Percentiles rank a stretch among this genome's conserved stretches.
These are phyloP conservation scores for Plasmodium vivax DNA, from an alignment of 169 alveolate species.

Conservation along the genomic window DNA sequence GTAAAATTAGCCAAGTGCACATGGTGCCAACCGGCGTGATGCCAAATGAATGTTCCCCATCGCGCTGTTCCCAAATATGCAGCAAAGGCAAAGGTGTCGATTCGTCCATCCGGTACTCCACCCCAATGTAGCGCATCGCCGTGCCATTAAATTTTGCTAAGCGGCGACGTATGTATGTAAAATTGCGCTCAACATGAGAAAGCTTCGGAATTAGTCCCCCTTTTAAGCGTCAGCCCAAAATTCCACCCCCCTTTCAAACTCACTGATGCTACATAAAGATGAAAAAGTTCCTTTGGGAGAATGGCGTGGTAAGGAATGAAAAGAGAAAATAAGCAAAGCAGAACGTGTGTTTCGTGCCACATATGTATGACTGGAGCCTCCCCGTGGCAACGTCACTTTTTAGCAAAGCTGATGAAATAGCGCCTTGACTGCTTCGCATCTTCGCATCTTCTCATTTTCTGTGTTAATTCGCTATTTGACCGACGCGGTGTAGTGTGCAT, in stretches of 20 bases:
- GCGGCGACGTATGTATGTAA: neutral
- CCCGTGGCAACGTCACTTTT: neutral
- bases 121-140: neutral
- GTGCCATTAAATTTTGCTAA: neutral
- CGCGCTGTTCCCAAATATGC: neutral
- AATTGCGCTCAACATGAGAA: neutral
- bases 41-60: neutral
- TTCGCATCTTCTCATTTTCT: neutral
- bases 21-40: neutral
- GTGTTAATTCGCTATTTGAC: neutral
- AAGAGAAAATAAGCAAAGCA: neutral
- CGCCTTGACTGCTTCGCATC: neutral
- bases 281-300: constrained; percentile 43
- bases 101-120: neutral
- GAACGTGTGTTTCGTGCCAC: neutral
- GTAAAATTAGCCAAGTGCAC: neutral
- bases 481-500: neutral
- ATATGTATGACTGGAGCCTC: constrained; percentile 1
- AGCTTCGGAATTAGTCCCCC: neutral
- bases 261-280: constrained; percentile 9
- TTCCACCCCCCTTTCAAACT: neutral
- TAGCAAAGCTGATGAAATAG: neutral
- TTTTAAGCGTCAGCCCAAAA: neutral
- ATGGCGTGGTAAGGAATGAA: constrained; percentile 43
- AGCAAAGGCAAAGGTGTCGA: neutral